These are phyloP conservation scores for Schizosaccharomyces japonicus DNA, from an alignment of 805 yeast species.

Conservation along the genomic window DNA sequence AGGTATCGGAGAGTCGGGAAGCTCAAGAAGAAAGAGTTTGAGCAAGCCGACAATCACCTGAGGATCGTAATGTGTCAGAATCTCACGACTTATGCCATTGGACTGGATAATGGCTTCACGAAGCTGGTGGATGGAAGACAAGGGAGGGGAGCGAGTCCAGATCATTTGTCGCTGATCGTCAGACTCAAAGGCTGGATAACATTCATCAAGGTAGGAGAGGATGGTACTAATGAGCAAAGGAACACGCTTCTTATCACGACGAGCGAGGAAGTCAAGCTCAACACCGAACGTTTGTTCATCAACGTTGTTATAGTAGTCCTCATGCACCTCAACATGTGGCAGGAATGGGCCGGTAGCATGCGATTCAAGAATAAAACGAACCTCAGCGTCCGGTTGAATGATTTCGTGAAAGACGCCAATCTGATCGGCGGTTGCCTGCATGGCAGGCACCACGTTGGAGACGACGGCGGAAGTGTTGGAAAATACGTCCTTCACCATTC, in stretches of 20 bases:
- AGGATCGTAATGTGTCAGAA: slow-evolving; percentile 22
- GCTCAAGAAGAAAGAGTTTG: slow-evolving; percentile 50
- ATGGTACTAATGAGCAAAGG: slow-evolving; percentile 43
- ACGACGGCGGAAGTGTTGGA: slow-evolving; percentile 47
- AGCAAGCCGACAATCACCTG: slow-evolving; percentile 42
- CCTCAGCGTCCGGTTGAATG: slow-evolving; percentile 44
- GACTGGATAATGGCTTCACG: slow-evolving; percentile 28
- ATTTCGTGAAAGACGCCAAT: slow-evolving; percentile 42
- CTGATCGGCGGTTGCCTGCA: slow-evolving; percentile 37
- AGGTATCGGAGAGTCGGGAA: slow-evolving; percentile 57
- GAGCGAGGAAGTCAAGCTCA: slow-evolving; percentile 43
- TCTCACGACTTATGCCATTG: slow-evolving; percentile 12
- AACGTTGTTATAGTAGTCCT: slow-evolving; percentile 52
- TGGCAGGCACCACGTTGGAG: slow-evolving; percentile 32
- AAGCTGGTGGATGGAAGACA: slow-evolving; percentile 35
- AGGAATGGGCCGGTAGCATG: slow-evolving; percentile 51
- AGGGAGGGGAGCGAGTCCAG: slow-evolving; percentile 46
- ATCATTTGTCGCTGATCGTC: slow-evolving; percentile 43
- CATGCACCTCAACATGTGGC: slow-evolving; percentile 52
- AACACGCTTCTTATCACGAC: slow-evolving; percentile 48
- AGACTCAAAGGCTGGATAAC: slow-evolving; percentile 39
- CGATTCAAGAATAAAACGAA: slow-evolving; percentile 39
- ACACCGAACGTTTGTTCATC: slow-evolving; percentile 52
- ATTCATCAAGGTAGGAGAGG: slow-evolving; percentile 39
- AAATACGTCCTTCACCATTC: slow-evolving; percentile 52